Conservation (phyloP, 2,329 filamentous ascomycete species). For the Epichloe brachyelytri region DNA sequence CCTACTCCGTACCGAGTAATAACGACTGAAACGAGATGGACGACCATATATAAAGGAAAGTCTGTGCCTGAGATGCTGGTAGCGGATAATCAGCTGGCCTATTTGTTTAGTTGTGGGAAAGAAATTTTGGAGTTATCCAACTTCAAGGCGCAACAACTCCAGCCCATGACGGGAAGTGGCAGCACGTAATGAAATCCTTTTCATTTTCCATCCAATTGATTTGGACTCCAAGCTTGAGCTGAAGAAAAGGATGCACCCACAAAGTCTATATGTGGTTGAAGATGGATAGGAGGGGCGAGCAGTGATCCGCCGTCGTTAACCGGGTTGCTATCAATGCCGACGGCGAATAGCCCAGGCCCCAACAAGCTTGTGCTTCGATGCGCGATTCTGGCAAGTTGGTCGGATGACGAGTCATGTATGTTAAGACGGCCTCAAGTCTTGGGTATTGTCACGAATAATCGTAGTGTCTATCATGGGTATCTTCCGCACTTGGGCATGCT, state of each 20-base stretch:
- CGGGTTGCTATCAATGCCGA: too few relatives aligned
- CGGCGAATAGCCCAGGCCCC: not conserved
- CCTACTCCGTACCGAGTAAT: too few relatives aligned
- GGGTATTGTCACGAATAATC: not conserved
- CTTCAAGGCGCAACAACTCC: not conserved
- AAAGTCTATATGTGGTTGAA: not conserved
- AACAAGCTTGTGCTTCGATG: not conserved
- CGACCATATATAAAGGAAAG: too few relatives aligned
- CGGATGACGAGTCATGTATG: not conserved
- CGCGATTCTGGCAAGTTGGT: not conserved
- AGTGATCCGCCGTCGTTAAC: too few relatives aligned
- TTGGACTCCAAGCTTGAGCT: not conserved
- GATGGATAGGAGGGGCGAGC: not conserved
- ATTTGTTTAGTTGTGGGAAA: too few relatives aligned
- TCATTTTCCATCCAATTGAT: not conserved
- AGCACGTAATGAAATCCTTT: not conserved
- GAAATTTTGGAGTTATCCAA: not conserved
- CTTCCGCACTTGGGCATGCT: not conserved
- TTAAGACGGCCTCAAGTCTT: not conserved
- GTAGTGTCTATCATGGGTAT: not conserved
- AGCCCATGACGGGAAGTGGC: too few relatives aligned
- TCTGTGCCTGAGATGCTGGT: too few relatives aligned
- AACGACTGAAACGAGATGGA: too few relatives aligned
- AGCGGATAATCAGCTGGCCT: too few relatives aligned
- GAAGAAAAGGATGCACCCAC: not conserved